Percentiles rank a stretch among this genome's conserved stretches.
These are phyloP conservation scores for Austroboletus niveus DNA, from an alignment of 1,284 basidiomycete species.

Conservation along the genomic window DNA sequence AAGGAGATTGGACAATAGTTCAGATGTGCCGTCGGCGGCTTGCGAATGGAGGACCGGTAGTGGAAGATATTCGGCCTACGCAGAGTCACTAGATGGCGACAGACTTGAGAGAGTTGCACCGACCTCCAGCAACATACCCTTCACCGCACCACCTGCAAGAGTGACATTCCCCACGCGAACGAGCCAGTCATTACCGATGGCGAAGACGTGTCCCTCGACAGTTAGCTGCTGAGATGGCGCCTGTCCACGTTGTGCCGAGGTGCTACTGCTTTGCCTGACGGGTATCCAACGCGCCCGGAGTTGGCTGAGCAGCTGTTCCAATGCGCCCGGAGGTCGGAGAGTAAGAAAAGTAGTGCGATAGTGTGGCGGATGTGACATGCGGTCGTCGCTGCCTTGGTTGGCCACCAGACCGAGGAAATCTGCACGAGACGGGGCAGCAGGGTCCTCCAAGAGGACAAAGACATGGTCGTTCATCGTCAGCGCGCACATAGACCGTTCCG, in stretches of 20 bases:
- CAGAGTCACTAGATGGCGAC: slow-evolving; percentile 2
- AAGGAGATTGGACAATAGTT: slow-evolving; percentile 68
- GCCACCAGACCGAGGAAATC: slow-evolving; percentile 46
- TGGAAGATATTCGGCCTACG: slow-evolving; percentile 70
- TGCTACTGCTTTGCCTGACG: slow-evolving; percentile 53
- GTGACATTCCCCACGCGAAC: slow-evolving; percentile 77
- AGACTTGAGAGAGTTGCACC: slow-evolving; percentile 8
- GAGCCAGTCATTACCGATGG: slow-evolving; percentile 76
- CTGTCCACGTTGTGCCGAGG: slow-evolving; percentile 44
- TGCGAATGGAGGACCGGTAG: slow-evolving; percentile 61
- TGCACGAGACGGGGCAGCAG: slow-evolving; percentile 58
- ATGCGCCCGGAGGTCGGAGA: slow-evolving; percentile 62
- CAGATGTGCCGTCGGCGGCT: slow-evolving; percentile 60
- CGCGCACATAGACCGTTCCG: slow-evolving; percentile 67
- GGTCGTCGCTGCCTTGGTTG: slow-evolving; percentile 37
- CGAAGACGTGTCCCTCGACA: slow-evolving; percentile 67
- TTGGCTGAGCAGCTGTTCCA: slow-evolving; percentile 70
- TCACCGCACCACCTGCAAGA: slow-evolving; percentile 66
- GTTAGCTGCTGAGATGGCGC: slow-evolving; percentile 57
- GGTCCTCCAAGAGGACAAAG: slow-evolving; percentile 75
- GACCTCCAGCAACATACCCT: slow-evolving; percentile 79
- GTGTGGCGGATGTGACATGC: slow-evolving; percentile 52
- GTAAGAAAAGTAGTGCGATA: slow-evolving; percentile 74
- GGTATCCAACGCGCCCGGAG: slow-evolving; percentile 72
- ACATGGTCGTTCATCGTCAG: slow-evolving; percentile 76